phyloP scores from a whole-genome alignment of 2,329 filamentous ascomycete species.

The Pyricularia sp. region DNA sequence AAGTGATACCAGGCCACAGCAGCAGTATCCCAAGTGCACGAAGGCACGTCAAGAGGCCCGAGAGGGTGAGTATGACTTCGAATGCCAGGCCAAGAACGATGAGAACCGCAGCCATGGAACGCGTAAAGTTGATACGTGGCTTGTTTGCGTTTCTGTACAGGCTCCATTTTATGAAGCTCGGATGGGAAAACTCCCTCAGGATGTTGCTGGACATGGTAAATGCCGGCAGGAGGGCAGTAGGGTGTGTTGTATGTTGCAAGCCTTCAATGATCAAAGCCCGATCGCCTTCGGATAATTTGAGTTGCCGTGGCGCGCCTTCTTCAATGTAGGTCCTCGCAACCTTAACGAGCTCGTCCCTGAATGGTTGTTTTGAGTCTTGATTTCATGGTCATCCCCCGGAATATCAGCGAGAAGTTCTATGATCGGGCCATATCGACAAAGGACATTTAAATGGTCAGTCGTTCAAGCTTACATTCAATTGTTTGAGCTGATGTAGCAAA shows the following conservation, averaged over 20 bases:
- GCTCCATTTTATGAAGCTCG: conserved; percentile 25
- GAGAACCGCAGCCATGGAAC: conserved; percentile 11
- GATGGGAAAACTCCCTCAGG: conserved; percentile 23
- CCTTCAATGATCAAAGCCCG: conserved; percentile 25
- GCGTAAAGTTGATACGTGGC: conserved; percentile 18
- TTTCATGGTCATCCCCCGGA: not conserved
- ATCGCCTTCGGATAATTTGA: conserved; percentile 24
- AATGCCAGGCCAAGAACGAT: conserved; percentile 16
- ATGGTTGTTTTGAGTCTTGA: conserved; percentile 24
- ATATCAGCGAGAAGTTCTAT: not conserved
- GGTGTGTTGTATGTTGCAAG: conserved; percentile 28
- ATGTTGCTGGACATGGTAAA: conserved; percentile 22
- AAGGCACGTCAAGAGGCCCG: conserved; percentile 12
- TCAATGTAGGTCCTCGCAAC: conserved; percentile 26
- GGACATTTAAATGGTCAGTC: not conserved
- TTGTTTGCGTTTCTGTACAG: conserved; percentile 23
- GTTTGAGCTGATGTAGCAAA: not conserved
- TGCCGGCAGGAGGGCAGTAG: conserved; percentile 26
- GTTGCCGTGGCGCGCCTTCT: conserved; percentile 18
- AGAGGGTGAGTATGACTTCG: conserved; percentile 20
- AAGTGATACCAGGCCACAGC: conserved; percentile 21
- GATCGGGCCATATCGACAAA: not conserved
- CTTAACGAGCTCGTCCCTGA: conserved; percentile 24
- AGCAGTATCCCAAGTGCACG: conserved; percentile 18
- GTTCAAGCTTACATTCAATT: not conserved